phyloP scores from a whole-genome alignment of 1,284 basidiomycete genomes.

The Malassezia brasiliensis region DNA sequence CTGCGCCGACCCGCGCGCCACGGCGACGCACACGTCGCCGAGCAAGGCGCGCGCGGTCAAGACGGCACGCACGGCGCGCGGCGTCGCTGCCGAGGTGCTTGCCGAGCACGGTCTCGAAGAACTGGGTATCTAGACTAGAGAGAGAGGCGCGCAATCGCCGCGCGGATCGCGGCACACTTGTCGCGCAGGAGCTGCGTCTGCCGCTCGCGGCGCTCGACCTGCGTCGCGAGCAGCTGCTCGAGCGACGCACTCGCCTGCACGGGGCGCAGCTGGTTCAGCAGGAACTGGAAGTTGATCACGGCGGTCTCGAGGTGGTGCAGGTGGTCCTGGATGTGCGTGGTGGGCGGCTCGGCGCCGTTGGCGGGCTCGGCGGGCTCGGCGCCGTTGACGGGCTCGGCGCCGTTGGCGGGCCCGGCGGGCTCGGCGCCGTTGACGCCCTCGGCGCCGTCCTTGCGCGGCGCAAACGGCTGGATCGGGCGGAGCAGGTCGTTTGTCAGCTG shows the following conservation, averaged over 20 bases:
- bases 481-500: conserved; percentile 30
- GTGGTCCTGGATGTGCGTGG: conserved; percentile 30
- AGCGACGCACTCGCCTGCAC: conserved; percentile 37
- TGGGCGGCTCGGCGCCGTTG: conserved; percentile 17
- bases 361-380: too few species aligned
- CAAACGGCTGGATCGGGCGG: conserved; percentile 35
- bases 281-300: conserved; percentile 42
- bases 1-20: not conserved
- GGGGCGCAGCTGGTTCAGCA: conserved; percentile 41
- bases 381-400: too few species aligned
- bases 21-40: not conserved
- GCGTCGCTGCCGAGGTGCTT: conserved; percentile 1
- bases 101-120: conserved; percentile 4
- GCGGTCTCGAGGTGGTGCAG: conserved; percentile 37
- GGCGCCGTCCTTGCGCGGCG: conserved; percentile 9
- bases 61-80: not conserved
- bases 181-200: conserved; percentile 29
- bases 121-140: conserved; percentile 7
- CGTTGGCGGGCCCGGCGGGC: not conserved
- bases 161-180: conserved; percentile 15
- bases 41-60: not conserved
- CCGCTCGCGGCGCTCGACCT: conserved; percentile 28
- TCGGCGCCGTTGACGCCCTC: not conserved
- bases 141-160: not conserved
- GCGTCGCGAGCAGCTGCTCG: conserved; percentile 27